phyloP scores from a whole-genome alignment of 2,329 filamentous ascomycete genomes.

The Coniochaeta ligniaria region DNA sequence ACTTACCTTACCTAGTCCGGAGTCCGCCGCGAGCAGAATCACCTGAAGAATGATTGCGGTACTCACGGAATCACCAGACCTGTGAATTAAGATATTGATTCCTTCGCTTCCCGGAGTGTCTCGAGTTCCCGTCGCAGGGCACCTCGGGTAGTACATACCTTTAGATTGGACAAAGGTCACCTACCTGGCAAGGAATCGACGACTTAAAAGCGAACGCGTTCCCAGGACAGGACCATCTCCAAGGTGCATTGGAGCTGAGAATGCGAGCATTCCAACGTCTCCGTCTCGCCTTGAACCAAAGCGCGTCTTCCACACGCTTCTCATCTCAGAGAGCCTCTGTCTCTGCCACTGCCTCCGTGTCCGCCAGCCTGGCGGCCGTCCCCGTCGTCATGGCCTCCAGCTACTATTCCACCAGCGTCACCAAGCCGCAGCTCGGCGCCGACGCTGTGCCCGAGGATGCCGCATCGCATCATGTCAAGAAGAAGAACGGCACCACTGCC shows the following conservation, averaged over 20 bases:
- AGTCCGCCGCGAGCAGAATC: not conserved
- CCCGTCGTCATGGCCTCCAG: slow-evolving; percentile 11
- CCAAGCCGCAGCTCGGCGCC: slow-evolving; percentile 22
- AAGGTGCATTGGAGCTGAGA: not conserved
- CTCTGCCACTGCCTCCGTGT: not conserved
- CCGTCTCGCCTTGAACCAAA: not conserved
- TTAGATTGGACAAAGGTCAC: not conserved
- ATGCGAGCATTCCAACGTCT: not conserved
- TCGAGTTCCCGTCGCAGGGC: not conserved
- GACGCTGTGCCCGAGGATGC: slow-evolving; percentile 32
- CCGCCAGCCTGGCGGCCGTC: not conserved
- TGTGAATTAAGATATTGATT: not conserved
- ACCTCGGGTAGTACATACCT: not conserved
- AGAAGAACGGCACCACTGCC: slow-evolving; percentile 27
- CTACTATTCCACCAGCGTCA: slow-evolving; percentile 24
- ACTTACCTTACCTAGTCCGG: too few species aligned
- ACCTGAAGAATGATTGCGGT: too few species aligned
- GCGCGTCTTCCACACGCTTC: not conserved
- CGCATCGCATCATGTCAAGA: slow-evolving; percentile 39
- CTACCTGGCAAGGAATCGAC: not conserved
- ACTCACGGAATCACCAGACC: not conserved
- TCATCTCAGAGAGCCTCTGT: not conserved
- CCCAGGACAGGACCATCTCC: not conserved
- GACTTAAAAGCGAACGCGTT: not conserved
- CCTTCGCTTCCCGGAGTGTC: not conserved